These are phyloP conservation scores for Nakazawaea peltata DNA, from an alignment of 805 yeast species.

Conservation along the genomic window DNA sequence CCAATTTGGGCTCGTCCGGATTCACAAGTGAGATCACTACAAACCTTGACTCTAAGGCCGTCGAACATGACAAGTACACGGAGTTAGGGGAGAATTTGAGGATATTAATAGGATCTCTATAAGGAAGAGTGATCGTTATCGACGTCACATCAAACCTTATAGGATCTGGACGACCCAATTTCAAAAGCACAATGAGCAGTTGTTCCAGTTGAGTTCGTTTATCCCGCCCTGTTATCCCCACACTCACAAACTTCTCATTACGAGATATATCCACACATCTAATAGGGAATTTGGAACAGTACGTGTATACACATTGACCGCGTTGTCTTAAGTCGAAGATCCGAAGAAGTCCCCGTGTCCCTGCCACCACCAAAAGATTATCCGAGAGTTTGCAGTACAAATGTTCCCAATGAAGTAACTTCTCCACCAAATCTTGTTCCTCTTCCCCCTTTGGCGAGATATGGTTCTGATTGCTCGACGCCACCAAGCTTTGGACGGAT, in stretches of 20 bases:
- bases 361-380: constrained; percentile 56
- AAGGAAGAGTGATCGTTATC: constrained; percentile 73
- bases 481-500: constrained; percentile 14
- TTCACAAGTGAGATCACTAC: constrained; percentile 63
- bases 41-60: constrained; percentile 71
- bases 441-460: constrained; percentile 8
- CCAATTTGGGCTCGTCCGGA: constrained; percentile 54
- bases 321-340: constrained; percentile 47
- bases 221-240: constrained; percentile 79
- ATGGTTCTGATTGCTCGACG: constrained; percentile 20
- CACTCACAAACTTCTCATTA: constrained; percentile 57
- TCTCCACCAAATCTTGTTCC: constrained; percentile 22
- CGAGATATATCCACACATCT: constrained; percentile 70
- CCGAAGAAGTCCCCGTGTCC: constrained; percentile 62
- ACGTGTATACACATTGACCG: constrained; percentile 63
- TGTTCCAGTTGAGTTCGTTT: constrained; percentile 61
- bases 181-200: constrained; percentile 59
- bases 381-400: constrained; percentile 53
- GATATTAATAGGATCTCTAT: constrained; percentile 75
- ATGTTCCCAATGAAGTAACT: constrained; percentile 49
- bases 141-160: constrained; percentile 35
- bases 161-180: constrained; percentile 11
- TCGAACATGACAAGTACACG: constrained; percentile 64
- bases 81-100: constrained; percentile 69
- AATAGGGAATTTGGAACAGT: constrained; percentile 66